phyloP scores from a whole-genome alignment of 164 flowering plant genomes.

The Vitis vinifera region ASM3070453v1 NC_081823.1:6634501-6635000 shows the following conservation, averaged over 20 bases:
- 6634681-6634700: conserved; percentile 87
- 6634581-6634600: conserved; percentile 96
- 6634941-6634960: too few relatives aligned
- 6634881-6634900: too few relatives aligned
- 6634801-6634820: conserved; percentile 52
- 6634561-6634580: conserved; percentile 80
- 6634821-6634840: too few relatives aligned
- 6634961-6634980: too few relatives aligned
- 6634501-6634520: conserved; percentile 75
- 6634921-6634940: too few relatives aligned
- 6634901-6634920: too few relatives aligned
- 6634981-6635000: too few relatives aligned
- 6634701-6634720: conserved; percentile 82
- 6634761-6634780: conserved; percentile 88
- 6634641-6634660: conserved; percentile 88
- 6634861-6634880: too few relatives aligned
- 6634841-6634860: too few relatives aligned
- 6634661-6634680: conserved; percentile 89
- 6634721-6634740: conserved; percentile 53
- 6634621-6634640: conserved; percentile 86
- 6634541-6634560: conserved; percentile 33
- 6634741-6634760: conserved; percentile 69
- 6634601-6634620: conserved; percentile 82
- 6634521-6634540: conserved; percentile 49
- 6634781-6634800: conserved; percentile 93